Conservation (phyloP, 2,329 filamentous ascomycete species). For the Mycogone perniciosa region DNA sequence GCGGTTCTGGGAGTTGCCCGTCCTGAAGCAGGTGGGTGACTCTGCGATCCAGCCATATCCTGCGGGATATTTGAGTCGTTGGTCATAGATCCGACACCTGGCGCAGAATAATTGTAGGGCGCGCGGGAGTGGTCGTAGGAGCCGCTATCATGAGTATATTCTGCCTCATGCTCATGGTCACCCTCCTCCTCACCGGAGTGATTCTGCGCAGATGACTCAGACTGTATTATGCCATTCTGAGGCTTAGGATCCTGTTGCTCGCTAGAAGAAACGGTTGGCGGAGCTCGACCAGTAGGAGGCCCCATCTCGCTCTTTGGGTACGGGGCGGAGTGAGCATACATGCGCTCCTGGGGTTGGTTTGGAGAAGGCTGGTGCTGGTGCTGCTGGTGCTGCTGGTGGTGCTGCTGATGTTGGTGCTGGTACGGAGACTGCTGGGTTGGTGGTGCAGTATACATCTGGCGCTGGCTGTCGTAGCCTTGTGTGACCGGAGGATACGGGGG, state of each 20-base stretch:
- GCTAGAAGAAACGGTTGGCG: slow-evolving; percentile 49
- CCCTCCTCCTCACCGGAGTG: slow-evolving; percentile 60
- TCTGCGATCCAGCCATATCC: slow-evolving; percentile 76
- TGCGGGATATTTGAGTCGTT: slow-evolving; percentile 74
- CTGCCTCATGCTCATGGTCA: slow-evolving; percentile 68
- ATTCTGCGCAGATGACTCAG: slow-evolving; percentile 41
- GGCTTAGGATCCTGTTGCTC: slow-evolving; percentile 59
- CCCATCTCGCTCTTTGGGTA: slow-evolving; percentile 88
- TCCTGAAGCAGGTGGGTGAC: slow-evolving; percentile 72
- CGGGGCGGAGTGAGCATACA: slow-evolving; percentile 60
- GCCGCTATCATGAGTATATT: slow-evolving; percentile 80
- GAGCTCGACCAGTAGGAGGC: slow-evolving; percentile 61
- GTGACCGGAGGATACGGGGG: slow-evolving; percentile 64
- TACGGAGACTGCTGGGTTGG: slow-evolving; percentile 67
- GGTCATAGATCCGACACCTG: slow-evolving; percentile 58
- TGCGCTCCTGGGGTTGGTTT: slow-evolving; percentile 53
- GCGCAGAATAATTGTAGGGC: slow-evolving; percentile 71
- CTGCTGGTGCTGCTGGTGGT: too few species aligned
- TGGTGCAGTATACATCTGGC: slow-evolving; percentile 70
- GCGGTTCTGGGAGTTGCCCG: slow-evolving; percentile 81
- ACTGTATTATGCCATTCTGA: slow-evolving; percentile 60
- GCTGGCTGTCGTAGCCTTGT: slow-evolving; percentile 68
- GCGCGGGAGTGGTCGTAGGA: slow-evolving; percentile 66
- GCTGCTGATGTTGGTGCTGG: slow-evolving; percentile 36
- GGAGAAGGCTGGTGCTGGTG: slow-evolving; percentile 63